phyloP scores from a whole-genome alignment of 1,284 basidiomycete species.

The Albatrellus sp. region DNA sequence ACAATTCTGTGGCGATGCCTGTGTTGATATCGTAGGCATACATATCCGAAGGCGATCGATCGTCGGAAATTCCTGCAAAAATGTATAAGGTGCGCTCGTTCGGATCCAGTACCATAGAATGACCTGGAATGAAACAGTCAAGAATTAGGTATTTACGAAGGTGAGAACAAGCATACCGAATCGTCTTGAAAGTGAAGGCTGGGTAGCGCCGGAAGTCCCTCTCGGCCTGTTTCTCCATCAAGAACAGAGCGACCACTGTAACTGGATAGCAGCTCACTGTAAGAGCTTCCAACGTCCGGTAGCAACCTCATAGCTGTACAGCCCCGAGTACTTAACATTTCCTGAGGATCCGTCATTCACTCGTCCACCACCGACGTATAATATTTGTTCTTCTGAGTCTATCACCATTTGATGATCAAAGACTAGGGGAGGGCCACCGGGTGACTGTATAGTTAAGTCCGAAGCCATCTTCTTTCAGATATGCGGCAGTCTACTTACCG shows the following conservation, averaged over 20 bases:
- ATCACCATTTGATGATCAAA: slow-evolving; percentile 78
- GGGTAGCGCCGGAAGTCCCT: slow-evolving; percentile 7
- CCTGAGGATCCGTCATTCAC: slow-evolving; percentile 54
- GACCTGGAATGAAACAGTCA: slow-evolving; percentile 29
- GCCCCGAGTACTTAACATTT: slow-evolving; percentile 46
- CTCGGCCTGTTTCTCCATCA: slow-evolving; percentile 2
- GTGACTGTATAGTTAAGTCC: slow-evolving; percentile 23
- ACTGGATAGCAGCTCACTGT: slow-evolving; percentile 32
- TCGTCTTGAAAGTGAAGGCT: slow-evolving; percentile 36
- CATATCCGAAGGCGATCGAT: slow-evolving; percentile 61
- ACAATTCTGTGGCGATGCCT: slow-evolving; percentile 47
- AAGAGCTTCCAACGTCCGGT: slow-evolving; percentile 51
- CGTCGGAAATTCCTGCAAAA: slow-evolving; percentile 55
- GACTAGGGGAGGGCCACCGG: slow-evolving; percentile 62
- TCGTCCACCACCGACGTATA: slow-evolving; percentile 74
- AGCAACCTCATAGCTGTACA: slow-evolving; percentile 58
- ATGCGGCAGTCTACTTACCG: slow-evolving; percentile 23
- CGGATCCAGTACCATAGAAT: slow-evolving; percentile 68
- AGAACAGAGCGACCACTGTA: neutral
- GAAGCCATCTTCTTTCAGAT: neutral
- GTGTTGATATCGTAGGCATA: slow-evolving; percentile 54
- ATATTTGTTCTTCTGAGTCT: slow-evolving; percentile 55
- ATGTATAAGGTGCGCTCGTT: slow-evolving; percentile 45
- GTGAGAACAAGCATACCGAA: slow-evolving; percentile 34
- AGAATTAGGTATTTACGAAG: neutral